Evolutionary conservation across 192 early-diverging fungal genomes (phyloP), one percentile per base, ranked within the genome.

Genomic region (Rhizophagus prolifer): DNA sequence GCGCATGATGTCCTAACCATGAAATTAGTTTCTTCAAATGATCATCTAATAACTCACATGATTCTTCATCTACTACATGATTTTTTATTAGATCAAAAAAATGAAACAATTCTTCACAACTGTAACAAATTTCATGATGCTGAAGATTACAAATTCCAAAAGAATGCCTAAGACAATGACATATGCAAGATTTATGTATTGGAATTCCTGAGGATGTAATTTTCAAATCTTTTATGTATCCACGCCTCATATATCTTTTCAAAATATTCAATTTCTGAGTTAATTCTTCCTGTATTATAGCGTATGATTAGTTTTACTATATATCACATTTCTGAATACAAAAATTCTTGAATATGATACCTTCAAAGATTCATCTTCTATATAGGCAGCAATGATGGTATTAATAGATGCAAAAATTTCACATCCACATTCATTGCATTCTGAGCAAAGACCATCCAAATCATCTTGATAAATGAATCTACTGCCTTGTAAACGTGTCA

Each of bases 81-180:
- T 6, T 46, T 69, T 69, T 69, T 67, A 69, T 41, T 23, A 41
- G 5, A n/a, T 46, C 38, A 38, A 38, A 69, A 46, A 69, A 46
- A 41, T 10, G 4, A 23, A 46, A n/a, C 9, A 69, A 69, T 14
- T 69, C 28, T 69, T 69, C 38, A 69, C 38, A 69, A 8, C 38
- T 21, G 16, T 21, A 3, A 26, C 67, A 69, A 23, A 25, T 44
- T 19, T 23, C 16, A 3, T 0, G 13, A 69, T 69, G 67, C 16
- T 16, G 13, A 19, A 69, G 25, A 26, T 69, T 25, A 41, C 38
- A 69, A 21, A 21, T 21, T 23, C 38, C 67, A 69, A 69, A 69
- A 4, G 67, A 6, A 46, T 23, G 38, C 13, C 28, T 6, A 13
- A 69, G 3, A 46, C 67, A 69, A 41, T 69, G 41, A 44, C 38